Evolutionary conservation across 2,329 filamentous ascomycete genomes (phyloP).

Genomic region (Hortaea sp.): DNA sequence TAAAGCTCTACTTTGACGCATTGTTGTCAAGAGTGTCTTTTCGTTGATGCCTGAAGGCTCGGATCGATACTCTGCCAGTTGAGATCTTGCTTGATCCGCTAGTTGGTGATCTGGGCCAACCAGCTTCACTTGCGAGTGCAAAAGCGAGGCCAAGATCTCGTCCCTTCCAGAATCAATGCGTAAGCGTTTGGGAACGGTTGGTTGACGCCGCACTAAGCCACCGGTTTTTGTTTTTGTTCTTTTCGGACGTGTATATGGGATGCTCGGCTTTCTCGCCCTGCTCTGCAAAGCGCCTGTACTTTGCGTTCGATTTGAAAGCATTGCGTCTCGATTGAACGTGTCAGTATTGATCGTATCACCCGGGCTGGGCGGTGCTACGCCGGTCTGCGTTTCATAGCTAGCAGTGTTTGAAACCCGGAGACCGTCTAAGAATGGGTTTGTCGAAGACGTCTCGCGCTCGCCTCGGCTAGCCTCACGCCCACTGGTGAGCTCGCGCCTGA

Average conservation of each 20-base stretch:
- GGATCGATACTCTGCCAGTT: background rate
- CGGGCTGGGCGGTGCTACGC: conserved; percentile 9
- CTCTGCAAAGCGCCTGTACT: too few species aligned
- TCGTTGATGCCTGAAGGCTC: background rate
- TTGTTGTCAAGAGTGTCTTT: conserved; percentile 3
- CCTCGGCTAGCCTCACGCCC: background rate
- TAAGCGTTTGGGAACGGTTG: conserved; percentile 4
- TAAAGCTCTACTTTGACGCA: conserved; percentile 2
- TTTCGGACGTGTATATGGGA: too few species aligned
- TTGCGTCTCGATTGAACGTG: too few species aligned
- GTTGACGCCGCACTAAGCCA: background rate
- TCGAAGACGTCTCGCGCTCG: background rate
- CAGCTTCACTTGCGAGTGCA: conserved; percentile 4
- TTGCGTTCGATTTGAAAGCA: too few species aligned
- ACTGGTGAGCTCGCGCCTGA: background rate
- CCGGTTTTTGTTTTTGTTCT: too few species aligned
- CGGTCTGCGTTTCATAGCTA: conserved; percentile 11
- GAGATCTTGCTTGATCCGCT: conserved; percentile 2
- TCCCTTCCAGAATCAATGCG: conserved; percentile 3
- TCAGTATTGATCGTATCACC: background rate
- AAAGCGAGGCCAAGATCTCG: conserved; percentile 3
- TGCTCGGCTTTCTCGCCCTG: too few species aligned
- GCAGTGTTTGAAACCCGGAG: conserved; percentile 1
- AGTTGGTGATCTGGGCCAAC: conserved; percentile 8
- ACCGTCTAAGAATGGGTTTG: background rate